phyloP scores from a whole-genome alignment of 129 eudicot species.

The Logfia minima region DNA sequence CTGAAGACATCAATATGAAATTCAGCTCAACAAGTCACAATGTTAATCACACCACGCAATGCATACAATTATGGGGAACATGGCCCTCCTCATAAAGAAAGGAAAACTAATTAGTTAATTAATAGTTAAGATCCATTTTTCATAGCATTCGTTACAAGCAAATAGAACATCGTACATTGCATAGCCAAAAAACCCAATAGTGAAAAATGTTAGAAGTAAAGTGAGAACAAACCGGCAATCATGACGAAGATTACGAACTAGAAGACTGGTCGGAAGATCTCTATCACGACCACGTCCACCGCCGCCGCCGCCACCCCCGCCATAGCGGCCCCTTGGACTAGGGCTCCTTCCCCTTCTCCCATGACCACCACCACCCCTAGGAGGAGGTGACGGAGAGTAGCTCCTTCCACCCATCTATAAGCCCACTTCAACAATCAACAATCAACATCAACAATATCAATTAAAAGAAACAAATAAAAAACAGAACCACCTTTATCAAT shows the following conservation, averaged over 20 bases:
- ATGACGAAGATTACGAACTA: constrained; percentile 97
- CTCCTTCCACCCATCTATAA: constrained; percentile 14
- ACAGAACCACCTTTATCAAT: not conserved
- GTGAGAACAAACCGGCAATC: constrained; percentile 72
- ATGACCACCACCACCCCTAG: constrained; percentile 12
- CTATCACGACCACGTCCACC: constrained; percentile 61
- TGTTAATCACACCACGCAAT: not conserved
- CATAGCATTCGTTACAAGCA: not conserved
- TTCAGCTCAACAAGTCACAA: not conserved
- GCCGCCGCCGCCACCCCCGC: constrained; percentile 27
- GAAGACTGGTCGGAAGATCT: constrained; percentile 85
- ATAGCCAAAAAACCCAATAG: not conserved
- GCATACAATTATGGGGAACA: no score
- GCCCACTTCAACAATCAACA: not conserved
- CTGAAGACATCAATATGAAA: constrained; percentile 41
- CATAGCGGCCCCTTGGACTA: constrained; percentile 80
- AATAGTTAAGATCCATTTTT: not conserved
- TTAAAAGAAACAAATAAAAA: not conserved
- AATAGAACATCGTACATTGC: not conserved
- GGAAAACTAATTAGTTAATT: not conserved
- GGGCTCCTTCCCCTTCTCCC: constrained; percentile 92
- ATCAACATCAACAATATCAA: not conserved
- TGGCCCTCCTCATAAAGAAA: not conserved
- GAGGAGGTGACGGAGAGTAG: constrained; percentile 17
- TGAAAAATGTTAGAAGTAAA: not conserved